Evolutionary conservation across 441 rosid species (phyloP), one percentile per base, ranked within the genome.

Genomic region (Biscutella laevigata): DNA sequence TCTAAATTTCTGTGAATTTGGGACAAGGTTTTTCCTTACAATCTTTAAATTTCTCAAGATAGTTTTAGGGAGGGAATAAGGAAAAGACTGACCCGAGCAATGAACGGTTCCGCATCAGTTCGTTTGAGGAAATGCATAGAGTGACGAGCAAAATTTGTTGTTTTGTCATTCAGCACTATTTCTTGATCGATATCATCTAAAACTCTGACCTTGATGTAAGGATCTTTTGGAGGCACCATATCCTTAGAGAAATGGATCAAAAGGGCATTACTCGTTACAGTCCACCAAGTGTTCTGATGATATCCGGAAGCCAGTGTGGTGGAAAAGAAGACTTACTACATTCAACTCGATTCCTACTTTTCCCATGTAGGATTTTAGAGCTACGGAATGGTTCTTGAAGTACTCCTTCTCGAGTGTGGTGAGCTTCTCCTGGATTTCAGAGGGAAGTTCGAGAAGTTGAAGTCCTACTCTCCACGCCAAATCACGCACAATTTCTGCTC

Each of bases 171-270:
- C 17, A 84, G 68, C 38, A 87, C 62, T 54, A 83, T 75, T 45
- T 81, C 95, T 20, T 77, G 74, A 43, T 86, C 98, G 24, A 91
- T 76, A 62, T 84, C 86, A 39, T 80, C 90, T 21, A 87, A 73
- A 26, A 87, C 86, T 61, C 96, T 79, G 55, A 87, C 94, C 71
- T 87, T 82, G 43, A 87, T 77, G 75, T 82, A 90, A 32, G 98
- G 95, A 68, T 90, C 98, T 63, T 87, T 90, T 5, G 98, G 92
- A 7, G 98, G 96, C 66, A 87, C 98, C 95, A 81, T 87, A 68
- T 87, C 98, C 96, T 87, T 66, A 21, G 45, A 69, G 61, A 62
- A 53, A 13, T 4, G 7, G 7, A 52, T 40, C 13, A 41, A 55
- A 30, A 6, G 17, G 28, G 15, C 1, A 26, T 37, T 8, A 45